phyloP scores from a whole-genome alignment of 208 protist species.

The Leishmania martiniquensis region DNA sequence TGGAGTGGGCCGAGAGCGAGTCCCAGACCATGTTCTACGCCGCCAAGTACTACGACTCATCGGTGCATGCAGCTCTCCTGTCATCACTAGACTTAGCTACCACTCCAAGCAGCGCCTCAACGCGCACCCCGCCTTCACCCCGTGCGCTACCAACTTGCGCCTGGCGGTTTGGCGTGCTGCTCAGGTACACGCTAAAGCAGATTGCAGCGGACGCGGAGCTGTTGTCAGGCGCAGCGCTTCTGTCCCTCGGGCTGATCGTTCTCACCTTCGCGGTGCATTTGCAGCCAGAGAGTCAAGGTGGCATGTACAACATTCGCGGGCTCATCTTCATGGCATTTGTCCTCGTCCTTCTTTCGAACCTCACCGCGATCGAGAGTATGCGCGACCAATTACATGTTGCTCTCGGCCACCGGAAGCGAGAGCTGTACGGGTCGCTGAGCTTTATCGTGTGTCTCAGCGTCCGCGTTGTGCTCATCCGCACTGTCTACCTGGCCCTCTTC shows the following conservation, averaged over 20 bases:
- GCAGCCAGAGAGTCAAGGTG: slow-evolving; percentile 50
- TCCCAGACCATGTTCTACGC: slow-evolving; percentile 58
- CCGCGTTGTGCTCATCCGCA: slow-evolving; percentile 34
- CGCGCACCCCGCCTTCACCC: neutral
- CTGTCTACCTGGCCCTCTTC: slow-evolving; percentile 44
- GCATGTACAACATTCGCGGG: slow-evolving; percentile 74
- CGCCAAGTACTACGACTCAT: slow-evolving; percentile 62
- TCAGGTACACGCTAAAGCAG: slow-evolving; percentile 41
- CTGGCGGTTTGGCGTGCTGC: slow-evolving; percentile 47
- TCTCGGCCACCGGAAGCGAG: slow-evolving; percentile 47
- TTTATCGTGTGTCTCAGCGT: slow-evolving; percentile 47
- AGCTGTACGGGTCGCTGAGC: slow-evolving; percentile 47
- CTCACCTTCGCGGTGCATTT: slow-evolving; percentile 39
- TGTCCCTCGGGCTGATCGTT: slow-evolving; percentile 39
- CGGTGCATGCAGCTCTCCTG: slow-evolving; percentile 28
- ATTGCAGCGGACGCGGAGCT: slow-evolving; percentile 32
- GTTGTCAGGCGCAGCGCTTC: slow-evolving; percentile 12
- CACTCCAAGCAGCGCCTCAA: neutral
- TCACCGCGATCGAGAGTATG: slow-evolving; percentile 33
- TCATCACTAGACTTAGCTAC: slow-evolving; percentile 8
- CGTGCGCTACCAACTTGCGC: slow-evolving; percentile 15
- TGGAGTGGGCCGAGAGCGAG: slow-evolving; percentile 61
- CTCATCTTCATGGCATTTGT: slow-evolving; percentile 64
- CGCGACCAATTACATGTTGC: slow-evolving; percentile 43
- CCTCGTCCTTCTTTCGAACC: slow-evolving; percentile 55